Percentiles rank a stretch among this genome's conserved stretches.
phyloP scores from a whole-genome alignment of 75 land plant species.

The Picea sitchensis region DNA sequence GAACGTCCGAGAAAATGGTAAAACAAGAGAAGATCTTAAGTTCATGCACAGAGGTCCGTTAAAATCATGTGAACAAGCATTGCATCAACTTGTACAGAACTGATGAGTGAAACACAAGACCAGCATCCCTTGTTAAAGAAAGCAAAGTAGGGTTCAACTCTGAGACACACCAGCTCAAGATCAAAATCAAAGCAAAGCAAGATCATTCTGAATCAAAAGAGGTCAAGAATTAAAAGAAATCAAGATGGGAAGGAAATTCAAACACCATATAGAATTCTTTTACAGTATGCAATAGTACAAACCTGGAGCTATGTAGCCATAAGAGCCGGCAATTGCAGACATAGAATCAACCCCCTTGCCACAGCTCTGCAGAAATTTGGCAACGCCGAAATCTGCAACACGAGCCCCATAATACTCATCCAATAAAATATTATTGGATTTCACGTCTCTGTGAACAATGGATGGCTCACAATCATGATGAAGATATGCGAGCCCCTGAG shows the following conservation, averaged over 20 bases:
- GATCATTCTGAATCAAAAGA: too few relatives aligned
- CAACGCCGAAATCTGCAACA: conserved; percentile 85
- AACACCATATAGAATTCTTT: neutral
- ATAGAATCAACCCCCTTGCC: conserved; percentile 37
- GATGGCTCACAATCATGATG: conserved; percentile 81
- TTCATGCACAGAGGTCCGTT: neutral
- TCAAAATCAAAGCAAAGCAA: too few relatives aligned
- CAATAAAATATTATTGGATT: conserved; percentile 81
- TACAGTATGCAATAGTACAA: neutral
- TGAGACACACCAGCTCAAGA: too few relatives aligned
- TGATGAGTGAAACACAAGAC: neutral
- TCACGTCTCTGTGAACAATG: conserved; percentile 77
- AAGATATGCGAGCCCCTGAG: conserved; percentile 68
- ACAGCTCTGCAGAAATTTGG: conserved; percentile 41
- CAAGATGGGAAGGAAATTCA: too few relatives aligned
- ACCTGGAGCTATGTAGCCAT: conserved; percentile 92
- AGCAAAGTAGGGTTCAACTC: neutral
- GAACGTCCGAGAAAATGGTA: too few relatives aligned
- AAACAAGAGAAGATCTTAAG: too few relatives aligned
- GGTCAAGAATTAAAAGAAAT: too few relatives aligned
- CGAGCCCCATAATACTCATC: conserved; percentile 58
- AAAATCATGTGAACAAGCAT: neutral
- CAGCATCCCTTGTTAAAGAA: neutral
- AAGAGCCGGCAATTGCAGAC: conserved; percentile 91
- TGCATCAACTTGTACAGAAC: neutral